Base-by-base conservation (phyloP, 306 rosid genomes). In the Glycine latifolia region DNA sequence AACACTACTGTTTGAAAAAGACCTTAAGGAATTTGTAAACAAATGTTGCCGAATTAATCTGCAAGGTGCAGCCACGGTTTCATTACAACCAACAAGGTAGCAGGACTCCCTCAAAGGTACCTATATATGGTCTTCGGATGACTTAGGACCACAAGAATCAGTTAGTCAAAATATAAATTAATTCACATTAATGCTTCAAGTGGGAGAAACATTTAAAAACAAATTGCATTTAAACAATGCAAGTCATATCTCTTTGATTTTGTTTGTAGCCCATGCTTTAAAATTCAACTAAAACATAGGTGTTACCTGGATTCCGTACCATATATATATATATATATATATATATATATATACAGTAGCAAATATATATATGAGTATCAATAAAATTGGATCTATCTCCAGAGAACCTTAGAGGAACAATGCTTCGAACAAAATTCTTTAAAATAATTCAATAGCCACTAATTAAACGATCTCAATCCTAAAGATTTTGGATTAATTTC, bases 71-170 rank as follows among this genome's bases (percentile, higher is more conserved):
- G 74, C 73, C 39, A 75, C 58, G 67, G 83, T 77, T 78, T 85
- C 85, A 66, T 56, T 85, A 77, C 83, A 65, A 85, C 85, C 85
- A 48, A 77, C 85, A 72, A 26, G 85, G 83, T 77, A 72, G 62
- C 85, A 81, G 4, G 75, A 68, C 75, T 41, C 75, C 84, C 41
- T 52, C 20, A 49, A 69, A 75, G 79, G 69, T 63, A 41, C 44
- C 77, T 58, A 67, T 67, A 67, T 67, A 73, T 14, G 73, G 10
- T 58, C 78, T 79, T 80, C 53, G 79, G 41, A 26, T 56, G 63
- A 71, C 55, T 81, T 17, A 77, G 88, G 88, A 85, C 86, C 86
- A 78, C 83, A 41, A 49, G 37, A 33, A 61, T 75, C 72, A 11
- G 8, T 75, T 66, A 67, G 54, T 55, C 77, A 56, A 48, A 71